Percentiles rank a stretch among this genome's conserved stretches.
Evolutionary conservation across 2,329 filamentous ascomycete genomes (phyloP).

Genomic region (Fusarium decemcellulare): DNA sequence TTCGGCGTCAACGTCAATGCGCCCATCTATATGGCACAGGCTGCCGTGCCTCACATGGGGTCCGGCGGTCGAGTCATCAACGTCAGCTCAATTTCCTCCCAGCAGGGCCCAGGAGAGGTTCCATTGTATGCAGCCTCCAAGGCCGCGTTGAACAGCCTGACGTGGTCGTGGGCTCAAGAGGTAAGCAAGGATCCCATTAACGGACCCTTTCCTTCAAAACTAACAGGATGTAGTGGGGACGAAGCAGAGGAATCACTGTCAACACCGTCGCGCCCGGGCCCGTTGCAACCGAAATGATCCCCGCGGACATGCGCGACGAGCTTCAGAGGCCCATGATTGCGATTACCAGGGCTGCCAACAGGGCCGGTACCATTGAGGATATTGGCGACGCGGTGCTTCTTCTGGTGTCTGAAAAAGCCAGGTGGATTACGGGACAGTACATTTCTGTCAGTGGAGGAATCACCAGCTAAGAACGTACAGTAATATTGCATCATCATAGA

Average conservation of each 20-base stretch:
- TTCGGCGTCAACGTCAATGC: conserved; percentile 54
- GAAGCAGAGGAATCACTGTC: conserved; percentile 57
- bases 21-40: conserved; percentile 53
- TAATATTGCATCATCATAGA: too few species aligned
- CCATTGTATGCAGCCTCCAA: conserved; percentile 45
- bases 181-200: conserved; percentile 45
- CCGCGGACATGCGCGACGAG: conserved; percentile 28
- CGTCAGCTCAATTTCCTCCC: conserved; percentile 35
- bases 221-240: conserved; percentile 47
- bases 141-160: conserved; percentile 54
- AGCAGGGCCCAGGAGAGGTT: conserved; percentile 24
- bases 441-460: conserved; percentile 24
- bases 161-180: conserved; percentile 51
- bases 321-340: conserved; percentile 38
- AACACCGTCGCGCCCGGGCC: conserved; percentile 59
- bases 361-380: conserved; percentile 55
- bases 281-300: conserved; percentile 52
- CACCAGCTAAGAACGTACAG: neutral
- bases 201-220: neutral
- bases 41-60: conserved; percentile 53
- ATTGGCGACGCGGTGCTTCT: conserved; percentile 54
- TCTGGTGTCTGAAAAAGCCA: conserved; percentile 20
- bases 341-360: conserved; percentile 50
- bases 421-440: conserved; percentile 33
- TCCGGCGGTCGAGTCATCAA: conserved; percentile 48